Evolutionary conservation across 1,139 yeast species (phyloP), one percentile per base, ranked within the genome.

Genomic region (Nakaseomyces kungkrabaensis): DNA sequence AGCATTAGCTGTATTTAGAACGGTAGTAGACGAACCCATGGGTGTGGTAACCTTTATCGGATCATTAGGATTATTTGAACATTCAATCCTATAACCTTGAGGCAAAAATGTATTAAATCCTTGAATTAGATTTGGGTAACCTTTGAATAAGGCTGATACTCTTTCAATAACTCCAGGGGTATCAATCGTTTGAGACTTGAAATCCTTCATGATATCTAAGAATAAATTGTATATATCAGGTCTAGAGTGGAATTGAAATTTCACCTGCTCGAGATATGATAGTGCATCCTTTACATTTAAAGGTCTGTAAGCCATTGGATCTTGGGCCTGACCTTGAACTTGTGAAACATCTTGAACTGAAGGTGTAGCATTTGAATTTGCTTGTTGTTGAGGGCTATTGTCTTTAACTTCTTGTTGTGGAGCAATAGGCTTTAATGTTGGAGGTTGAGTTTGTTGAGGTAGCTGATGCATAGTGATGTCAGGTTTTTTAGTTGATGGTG

Each of bases 81-180:
- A 92, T 66, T 88, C 96, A 58, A 92, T 90, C 56, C 95, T 77
- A 68, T 89, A 92, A 1, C 98, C 99, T 11, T 95, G 96, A 1
- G 99, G 99, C 56, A 92, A 75, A 65, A 92, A 92, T 1, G 99
- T 92, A 70, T 92, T 92, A 70, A 92, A 94, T 0, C 99, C 98
- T 69, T 92, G 97, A 56, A 92, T 90, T 62, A 92, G 74, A 59
- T 81, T 80, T 2, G 96, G 96, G 67, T 89, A 96, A 4, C 97
- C 98, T 54, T 89, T 78, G 67, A 92, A 92, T 52, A 92, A 72
- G 1, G 85, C 79, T 0, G 97, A 88, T 0, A 92, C 98, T 51
- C 98, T 76, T 63, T 89, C 96, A 65, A 92, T 92, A 37, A 92
- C 99, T 24, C 97, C 99, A 0, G 98, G 98, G 1, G 99, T 92